These are phyloP conservation scores for Eremomyces bilateralis DNA, from an alignment of 495 filamentous ascomycete species.

Conservation along the genomic window DNA sequence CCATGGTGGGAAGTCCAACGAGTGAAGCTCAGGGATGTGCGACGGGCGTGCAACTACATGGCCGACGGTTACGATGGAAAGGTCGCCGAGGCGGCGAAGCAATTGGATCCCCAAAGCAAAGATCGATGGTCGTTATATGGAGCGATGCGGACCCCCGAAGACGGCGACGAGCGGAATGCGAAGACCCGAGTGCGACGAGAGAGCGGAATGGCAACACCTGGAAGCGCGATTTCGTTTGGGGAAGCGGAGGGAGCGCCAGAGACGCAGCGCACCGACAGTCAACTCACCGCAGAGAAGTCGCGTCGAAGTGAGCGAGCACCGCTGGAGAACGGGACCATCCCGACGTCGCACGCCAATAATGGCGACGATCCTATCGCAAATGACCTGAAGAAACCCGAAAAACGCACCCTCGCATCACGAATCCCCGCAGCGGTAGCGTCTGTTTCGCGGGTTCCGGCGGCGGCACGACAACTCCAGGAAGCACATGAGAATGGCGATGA, in stretches of 20 bases:
- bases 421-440: background rate
- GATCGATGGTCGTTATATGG: conserved; percentile 20
- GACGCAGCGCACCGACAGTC: conserved; percentile 5
- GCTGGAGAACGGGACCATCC: background rate
- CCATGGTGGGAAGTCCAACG: conserved; percentile 71
- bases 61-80: conserved; percentile 53
- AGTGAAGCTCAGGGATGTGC: conserved; percentile 38
- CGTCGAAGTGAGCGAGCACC: background rate
- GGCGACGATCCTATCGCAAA: background rate
- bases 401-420: background rate
- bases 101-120: too few relatives aligned
- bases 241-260: conserved; percentile 1
- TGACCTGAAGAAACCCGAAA: background rate
- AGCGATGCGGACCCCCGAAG: conserved; percentile 15
- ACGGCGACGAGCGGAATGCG: conserved; percentile 8
- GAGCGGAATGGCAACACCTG: background rate
- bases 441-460: background rate
- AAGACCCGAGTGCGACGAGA: conserved; percentile 7
- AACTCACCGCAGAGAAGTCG: conserved; percentile 4
- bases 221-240: background rate
- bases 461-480: background rate
- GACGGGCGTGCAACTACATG: conserved; percentile 45
- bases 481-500: background rate
- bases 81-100: conserved; percentile 8
- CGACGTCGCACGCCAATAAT: too few relatives aligned